Evolutionary conservation across 2,329 filamentous ascomycete species (phyloP).

Genomic region (Stagonosporopsis vannaccii): DNA sequence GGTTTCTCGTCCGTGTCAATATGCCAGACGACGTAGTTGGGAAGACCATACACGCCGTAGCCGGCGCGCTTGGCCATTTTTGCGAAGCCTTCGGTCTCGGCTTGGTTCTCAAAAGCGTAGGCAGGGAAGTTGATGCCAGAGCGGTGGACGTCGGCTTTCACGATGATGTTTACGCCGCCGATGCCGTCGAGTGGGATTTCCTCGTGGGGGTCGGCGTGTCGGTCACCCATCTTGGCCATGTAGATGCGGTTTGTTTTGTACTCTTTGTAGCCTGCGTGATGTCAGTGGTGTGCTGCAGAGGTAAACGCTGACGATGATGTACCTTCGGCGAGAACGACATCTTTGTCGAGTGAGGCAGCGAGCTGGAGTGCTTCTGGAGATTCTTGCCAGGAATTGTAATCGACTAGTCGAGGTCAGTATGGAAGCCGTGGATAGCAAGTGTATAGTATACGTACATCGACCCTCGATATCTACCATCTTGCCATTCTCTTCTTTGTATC

Average conservation of each 20-base stretch:
- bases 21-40: slow-evolving; percentile 99
- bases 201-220: slow-evolving; percentile 88
- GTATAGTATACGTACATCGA: slow-evolving; percentile 70
- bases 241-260: slow-evolving; percentile 89
- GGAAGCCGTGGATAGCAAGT: too few species aligned
- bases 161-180: slow-evolving; percentile 95
- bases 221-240: slow-evolving; percentile 91
- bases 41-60: slow-evolving; percentile 88
- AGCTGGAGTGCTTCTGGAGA: slow-evolving; percentile 83
- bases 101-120: slow-evolving; percentile 98
- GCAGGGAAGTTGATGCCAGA: slow-evolving; percentile 97
- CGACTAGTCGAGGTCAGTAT: slow-evolving; percentile 64
- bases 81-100: slow-evolving; percentile 97
- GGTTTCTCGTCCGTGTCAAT: slow-evolving; percentile 95
- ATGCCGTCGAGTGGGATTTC: slow-evolving; percentile 94
- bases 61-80: slow-evolving; percentile 98
- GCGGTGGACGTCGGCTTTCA: slow-evolving; percentile 97
- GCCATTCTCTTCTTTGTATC: slow-evolving; percentile 75
- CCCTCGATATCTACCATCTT: slow-evolving; percentile 81
- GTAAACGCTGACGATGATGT: not conserved
- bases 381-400: slow-evolving; percentile 99
- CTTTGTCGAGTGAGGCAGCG: slow-evolving; percentile 74
- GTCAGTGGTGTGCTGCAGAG: not conserved
- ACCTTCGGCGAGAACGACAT: slow-evolving; percentile 90
- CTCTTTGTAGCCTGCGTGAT: slow-evolving; percentile 82